Base-by-base conservation (phyloP, 1,284 basidiomycete genomes). In the Agaricales sp. region DNA sequence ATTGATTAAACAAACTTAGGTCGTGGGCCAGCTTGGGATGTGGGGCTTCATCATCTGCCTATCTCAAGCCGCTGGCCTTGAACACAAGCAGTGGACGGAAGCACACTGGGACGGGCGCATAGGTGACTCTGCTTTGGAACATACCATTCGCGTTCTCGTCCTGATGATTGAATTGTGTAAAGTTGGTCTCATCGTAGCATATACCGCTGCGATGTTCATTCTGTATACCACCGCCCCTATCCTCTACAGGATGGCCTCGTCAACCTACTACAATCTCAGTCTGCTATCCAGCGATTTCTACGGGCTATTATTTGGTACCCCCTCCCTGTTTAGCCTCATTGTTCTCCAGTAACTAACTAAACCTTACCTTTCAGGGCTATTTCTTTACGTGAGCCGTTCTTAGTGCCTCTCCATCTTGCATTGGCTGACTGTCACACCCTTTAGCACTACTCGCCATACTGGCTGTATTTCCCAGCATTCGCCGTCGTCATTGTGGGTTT, bases 281-380 rank as follows among this genome's bases (percentile, higher is more conserved):
- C 64, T 92, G 13, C 75, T 92, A 18, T 84, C 89, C 14, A 83
- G 82, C 61, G 87, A 92, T 65, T 92, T 92, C 57, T 92, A 84
- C 60, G 86, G 88, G 18, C 71, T 92, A 47, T 67, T 91, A 19
- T 88, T 92, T 58, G 89, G 87, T 77, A 55, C 49, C 41, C 43
- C 51, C 13, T 57, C 52, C 51, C 35, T 3, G 23, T 16, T 16
- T 26, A 30, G 16, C 43, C 39, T 22, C 43, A 22, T 47, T 37
- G 30, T 11, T 35, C 35, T 51, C 43, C 35, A 47, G 19, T 43
- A 23, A 45, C 23, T 43, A 41, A 20, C 23, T 6, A 54, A 82
- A 8, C n/a, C 30, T n/a, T 35, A 8, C 30, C 30, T 35, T n/a
- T 11, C 30, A 35, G 82, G 84, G 3, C 61, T 88, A 26, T 79